A percentile compares a stretch with the other conserved stretches of the same genome.
These are phyloP conservation scores for Wickerhamomyces sp. DNA, from an alignment of 1,139 yeast genomes.

Conservation along the genomic window DNA sequence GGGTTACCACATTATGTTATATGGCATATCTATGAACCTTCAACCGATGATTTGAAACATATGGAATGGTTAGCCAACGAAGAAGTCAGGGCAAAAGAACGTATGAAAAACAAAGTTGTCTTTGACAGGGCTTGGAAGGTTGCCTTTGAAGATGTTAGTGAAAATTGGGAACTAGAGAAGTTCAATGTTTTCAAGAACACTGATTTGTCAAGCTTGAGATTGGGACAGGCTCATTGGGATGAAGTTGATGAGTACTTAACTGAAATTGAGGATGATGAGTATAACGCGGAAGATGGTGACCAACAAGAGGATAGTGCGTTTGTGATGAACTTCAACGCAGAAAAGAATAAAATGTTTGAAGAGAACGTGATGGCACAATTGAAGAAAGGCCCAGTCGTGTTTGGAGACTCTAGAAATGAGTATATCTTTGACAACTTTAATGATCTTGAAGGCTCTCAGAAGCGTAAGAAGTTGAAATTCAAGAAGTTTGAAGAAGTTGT, in stretches of 20 bases:
- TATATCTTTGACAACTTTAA: constrained; percentile 15
- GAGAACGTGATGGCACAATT: constrained; percentile 17
- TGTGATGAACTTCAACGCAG: constrained; percentile 14
- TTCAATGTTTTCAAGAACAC: constrained; percentile 61
- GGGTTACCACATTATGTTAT: constrained; percentile 38
- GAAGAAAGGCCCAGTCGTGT: constrained; percentile 14
- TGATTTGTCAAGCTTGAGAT: constrained; percentile 34
- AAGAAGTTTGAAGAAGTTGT: constrained; percentile 14
- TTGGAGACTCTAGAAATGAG: constrained; percentile 18
- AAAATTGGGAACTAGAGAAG: constrained; percentile 31
- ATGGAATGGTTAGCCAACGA: constrained; percentile 45
- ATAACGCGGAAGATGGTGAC: constrained; percentile 7
- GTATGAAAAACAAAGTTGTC: constrained; percentile 28
- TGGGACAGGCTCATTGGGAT: constrained; percentile 33
- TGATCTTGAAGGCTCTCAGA: constrained; percentile 13
- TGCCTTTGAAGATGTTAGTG: constrained; percentile 33
- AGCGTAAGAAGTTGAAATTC: constrained; percentile 17
- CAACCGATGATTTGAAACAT: constrained; percentile 39
- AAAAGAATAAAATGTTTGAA: constrained; percentile 17
- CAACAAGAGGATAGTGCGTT: constrained; percentile 12
- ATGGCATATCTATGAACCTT: constrained; percentile 42
- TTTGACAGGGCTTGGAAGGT: constrained; percentile 33
- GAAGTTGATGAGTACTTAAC: constrained; percentile 32
- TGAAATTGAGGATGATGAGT: constrained; percentile 26
- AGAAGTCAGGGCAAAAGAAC: constrained; percentile 32